phyloP scores from a whole-genome alignment of 2,329 filamentous ascomycete genomes.

The Clathrospora elynae region DNA sequence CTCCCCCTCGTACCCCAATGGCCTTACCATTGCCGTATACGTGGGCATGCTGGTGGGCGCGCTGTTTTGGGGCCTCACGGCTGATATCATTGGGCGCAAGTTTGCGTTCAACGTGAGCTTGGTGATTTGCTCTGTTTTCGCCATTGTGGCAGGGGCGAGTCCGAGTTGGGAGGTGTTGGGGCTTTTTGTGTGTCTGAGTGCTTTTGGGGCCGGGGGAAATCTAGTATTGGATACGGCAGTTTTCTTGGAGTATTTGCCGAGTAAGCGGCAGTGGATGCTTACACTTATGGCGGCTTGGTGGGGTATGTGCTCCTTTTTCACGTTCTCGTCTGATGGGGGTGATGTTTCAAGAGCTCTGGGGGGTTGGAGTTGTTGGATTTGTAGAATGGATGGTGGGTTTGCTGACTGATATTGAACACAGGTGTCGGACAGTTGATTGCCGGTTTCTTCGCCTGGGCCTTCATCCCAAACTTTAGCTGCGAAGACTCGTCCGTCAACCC shows the following conservation, averaged over 20 bases:
- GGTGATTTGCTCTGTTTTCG: conserved; percentile 65
- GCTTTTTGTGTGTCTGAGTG: conserved; percentile 65
- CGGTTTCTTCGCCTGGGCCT: conserved; percentile 61
- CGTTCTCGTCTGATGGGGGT: too few species aligned
- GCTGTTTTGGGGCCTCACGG: conserved; percentile 70
- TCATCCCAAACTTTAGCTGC: conserved; percentile 58
- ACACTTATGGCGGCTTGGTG: conserved; percentile 66
- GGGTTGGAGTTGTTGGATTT: too few species aligned
- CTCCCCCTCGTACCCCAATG: conserved; percentile 59
- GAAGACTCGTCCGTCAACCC: conserved; percentile 37
- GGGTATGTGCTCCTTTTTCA: conserved; percentile 42
- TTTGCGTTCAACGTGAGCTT: conserved; percentile 72
- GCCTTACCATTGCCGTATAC: conserved; percentile 67
- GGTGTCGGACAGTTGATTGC: conserved; percentile 57
- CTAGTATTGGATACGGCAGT: conserved; percentile 67
- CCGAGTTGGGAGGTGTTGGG: conserved; percentile 70
- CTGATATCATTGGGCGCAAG: conserved; percentile 70
- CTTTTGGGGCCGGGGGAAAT: conserved; percentile 69
- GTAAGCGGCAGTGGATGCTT: conserved; percentile 66
- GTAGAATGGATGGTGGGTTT: background rate
- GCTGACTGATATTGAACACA: conserved; percentile 19
- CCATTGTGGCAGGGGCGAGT: conserved; percentile 68
- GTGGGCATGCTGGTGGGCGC: conserved; percentile 62
- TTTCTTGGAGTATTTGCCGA: conserved; percentile 63
- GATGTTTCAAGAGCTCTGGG: background rate